phyloP scores from a whole-genome alignment of 139 green algal genomes.

The Cymbomonas tetramitiformis region DNA sequence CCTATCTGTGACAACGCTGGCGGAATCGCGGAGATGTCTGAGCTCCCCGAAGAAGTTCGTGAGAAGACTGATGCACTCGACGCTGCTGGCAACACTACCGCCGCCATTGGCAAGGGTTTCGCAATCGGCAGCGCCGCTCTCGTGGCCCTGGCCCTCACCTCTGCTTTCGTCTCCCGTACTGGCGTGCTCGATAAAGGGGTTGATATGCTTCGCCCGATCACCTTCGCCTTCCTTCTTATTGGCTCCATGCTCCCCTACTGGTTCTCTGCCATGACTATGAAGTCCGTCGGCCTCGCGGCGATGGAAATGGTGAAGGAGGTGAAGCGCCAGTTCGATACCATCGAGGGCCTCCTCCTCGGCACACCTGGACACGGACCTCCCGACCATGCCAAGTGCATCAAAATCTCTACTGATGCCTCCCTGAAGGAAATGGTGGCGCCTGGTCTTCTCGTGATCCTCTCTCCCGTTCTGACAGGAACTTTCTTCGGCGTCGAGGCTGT shows the following conservation, averaged over 20 bases:
- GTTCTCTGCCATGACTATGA: constrained; percentile 98
- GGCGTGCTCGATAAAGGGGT: constrained; percentile 59
- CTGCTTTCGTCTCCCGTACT: constrained; percentile 71
- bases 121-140: constrained; percentile 88
- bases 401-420: constrained; percentile 79
- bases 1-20: constrained; percentile 89
- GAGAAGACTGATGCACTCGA: constrained; percentile 88
- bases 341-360: constrained; percentile 79
- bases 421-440: constrained; percentile 85
- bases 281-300: constrained; percentile 82
- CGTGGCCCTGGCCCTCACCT: constrained; percentile 86
- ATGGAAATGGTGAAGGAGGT: constrained; percentile 76
- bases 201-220: constrained; percentile 78
- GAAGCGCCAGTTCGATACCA: constrained; percentile 83
- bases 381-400: constrained; percentile 74
- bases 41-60: constrained; percentile 82
- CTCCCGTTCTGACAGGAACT: constrained; percentile 62
- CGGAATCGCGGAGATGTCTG: constrained; percentile 91
- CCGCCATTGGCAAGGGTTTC: constrained; percentile 93
- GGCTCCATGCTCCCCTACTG: constrained; percentile 93
- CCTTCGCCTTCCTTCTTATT: constrained; percentile 81
- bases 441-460: constrained; percentile 78
- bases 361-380: constrained; percentile 46
- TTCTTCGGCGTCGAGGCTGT: constrained; percentile 58
- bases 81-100: constrained; percentile 90